Conservation (phyloP, 352 stramenopile species). For the Phytophthora capsici region DNA sequence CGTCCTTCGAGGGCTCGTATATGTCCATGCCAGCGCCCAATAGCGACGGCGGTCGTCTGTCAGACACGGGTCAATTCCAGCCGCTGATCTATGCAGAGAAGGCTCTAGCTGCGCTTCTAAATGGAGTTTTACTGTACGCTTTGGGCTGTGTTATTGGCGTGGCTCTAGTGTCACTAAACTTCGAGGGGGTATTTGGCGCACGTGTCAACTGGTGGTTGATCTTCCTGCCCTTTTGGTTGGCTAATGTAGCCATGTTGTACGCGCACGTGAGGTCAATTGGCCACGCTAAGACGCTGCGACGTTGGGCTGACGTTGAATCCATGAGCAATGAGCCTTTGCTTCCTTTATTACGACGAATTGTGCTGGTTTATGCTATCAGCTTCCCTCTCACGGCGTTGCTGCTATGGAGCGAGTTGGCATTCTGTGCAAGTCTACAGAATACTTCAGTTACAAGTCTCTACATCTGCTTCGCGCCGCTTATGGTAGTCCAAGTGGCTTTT, state of each 20-base stretch:
- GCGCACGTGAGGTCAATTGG: constrained; percentile 70
- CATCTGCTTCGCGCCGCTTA: constrained; percentile 77
- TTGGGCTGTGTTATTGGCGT: constrained; percentile 78
- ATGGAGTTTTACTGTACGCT: constrained; percentile 79
- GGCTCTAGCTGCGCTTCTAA: constrained; percentile 71
- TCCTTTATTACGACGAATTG: constrained; percentile 74
- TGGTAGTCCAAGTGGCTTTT: constrained; percentile 85
- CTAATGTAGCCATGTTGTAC: constrained; percentile 63
- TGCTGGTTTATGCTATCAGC: constrained; percentile 79
- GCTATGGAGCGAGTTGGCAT: constrained; percentile 85
- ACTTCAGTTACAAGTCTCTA: constrained; percentile 67
- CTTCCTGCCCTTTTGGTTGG: constrained; percentile 84
- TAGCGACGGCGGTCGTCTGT: constrained; percentile 27
- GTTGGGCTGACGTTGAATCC: constrained; percentile 80
- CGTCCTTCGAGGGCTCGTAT: constrained; percentile 74
- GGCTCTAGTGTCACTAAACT: constrained; percentile 78
- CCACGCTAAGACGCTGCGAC: constrained; percentile 68
- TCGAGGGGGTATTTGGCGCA: constrained; percentile 66
- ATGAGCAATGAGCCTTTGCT: constrained; percentile 86
- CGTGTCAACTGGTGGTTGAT: constrained; percentile 84
- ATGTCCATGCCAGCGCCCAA: constrained; percentile 64
- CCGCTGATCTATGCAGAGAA: constrained; percentile 83
- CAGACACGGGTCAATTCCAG: constrained; percentile 64
- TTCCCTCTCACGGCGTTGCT: constrained; percentile 73
- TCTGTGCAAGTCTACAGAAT: constrained; percentile 75